Evolutionary conservation across 139 green algal species (phyloP).

Genomic region (Yamagishiella unicocca): DNA sequence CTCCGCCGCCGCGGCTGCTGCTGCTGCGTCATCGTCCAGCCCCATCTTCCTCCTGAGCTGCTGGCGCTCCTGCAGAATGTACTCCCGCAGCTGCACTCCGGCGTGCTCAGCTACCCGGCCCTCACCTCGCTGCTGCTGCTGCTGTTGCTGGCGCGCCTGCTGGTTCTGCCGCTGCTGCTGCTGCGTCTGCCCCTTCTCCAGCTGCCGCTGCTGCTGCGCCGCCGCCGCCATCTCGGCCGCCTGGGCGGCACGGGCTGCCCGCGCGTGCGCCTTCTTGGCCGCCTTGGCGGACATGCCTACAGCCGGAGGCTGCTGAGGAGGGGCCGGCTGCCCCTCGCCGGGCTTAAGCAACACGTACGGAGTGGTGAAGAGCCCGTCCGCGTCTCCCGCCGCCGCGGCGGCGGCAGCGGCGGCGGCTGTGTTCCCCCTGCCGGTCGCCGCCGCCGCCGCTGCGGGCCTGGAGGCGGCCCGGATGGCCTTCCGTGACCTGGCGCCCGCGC

Average conservation of each 20-base stretch:
- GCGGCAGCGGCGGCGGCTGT: background rate
- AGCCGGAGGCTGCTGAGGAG: no score
- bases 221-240: slow-evolving; percentile 1
- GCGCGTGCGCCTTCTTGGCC: background rate
- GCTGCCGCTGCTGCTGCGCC: background rate
- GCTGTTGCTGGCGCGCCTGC: slow-evolving; percentile 5
- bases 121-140: background rate
- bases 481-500: background rate
- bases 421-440: background rate
- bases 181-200: background rate
- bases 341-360: background rate
- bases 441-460: background rate
- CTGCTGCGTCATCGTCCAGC: background rate
- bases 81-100: slow-evolving; percentile 22
- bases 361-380: background rate
- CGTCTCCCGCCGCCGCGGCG: background rate
- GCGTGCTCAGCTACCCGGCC: background rate
- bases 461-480: background rate
- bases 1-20: background rate
- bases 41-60: slow-evolving; percentile 36
- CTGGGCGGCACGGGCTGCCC: background rate
- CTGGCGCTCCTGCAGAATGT: slow-evolving; percentile 38
- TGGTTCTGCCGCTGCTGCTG: background rate
- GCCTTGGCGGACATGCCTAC: background rate
- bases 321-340: no score